Evolutionary conservation across 164 flowering plant species (phyloP).

Genomic region (Dillenia suffruticosa): DNA sequence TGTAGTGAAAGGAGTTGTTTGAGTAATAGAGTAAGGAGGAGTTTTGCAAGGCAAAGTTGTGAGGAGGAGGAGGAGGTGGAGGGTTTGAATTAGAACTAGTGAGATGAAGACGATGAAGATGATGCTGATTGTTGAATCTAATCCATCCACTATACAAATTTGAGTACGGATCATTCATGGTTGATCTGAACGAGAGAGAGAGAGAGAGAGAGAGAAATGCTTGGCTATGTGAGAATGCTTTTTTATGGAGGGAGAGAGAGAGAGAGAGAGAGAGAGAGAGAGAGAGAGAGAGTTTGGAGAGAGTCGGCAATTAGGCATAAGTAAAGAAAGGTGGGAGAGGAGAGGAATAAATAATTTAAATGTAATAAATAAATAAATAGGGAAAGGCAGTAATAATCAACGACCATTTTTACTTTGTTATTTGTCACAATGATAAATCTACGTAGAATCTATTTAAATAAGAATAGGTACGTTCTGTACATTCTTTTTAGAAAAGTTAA

Average conservation of each 20-base stretch:
- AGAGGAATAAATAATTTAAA: constrained; percentile 16
- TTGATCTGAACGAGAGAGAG: neutral
- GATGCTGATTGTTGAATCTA: constrained; percentile 23
- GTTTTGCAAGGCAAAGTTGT: neutral
- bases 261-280: too few relatives aligned
- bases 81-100: neutral
- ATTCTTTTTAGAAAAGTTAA: too few relatives aligned
- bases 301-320: neutral
- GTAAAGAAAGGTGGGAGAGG: constrained; percentile 22
- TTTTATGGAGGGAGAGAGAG: constrained; percentile 23
- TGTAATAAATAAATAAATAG: neutral
- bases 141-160: constrained; percentile 30
- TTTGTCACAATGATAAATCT: too few relatives aligned
- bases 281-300: constrained; percentile 14
- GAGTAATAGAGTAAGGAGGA: too few relatives aligned
- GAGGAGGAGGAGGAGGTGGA: constrained; percentile 11
- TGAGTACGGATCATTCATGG: constrained; percentile 39
- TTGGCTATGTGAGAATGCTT: constrained; percentile 10
- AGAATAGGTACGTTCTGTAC: too few relatives aligned
- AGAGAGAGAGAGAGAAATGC: constrained; percentile 12
- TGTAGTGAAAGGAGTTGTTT: constrained; percentile 1
- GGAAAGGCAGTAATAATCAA: constrained; percentile 4
- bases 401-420: too few relatives aligned
- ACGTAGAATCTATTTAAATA: too few relatives aligned
- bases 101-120: neutral